phyloP scores from a whole-genome alignment of 2,329 filamentous ascomycete species.

The Penicillium frequentans region DNA sequence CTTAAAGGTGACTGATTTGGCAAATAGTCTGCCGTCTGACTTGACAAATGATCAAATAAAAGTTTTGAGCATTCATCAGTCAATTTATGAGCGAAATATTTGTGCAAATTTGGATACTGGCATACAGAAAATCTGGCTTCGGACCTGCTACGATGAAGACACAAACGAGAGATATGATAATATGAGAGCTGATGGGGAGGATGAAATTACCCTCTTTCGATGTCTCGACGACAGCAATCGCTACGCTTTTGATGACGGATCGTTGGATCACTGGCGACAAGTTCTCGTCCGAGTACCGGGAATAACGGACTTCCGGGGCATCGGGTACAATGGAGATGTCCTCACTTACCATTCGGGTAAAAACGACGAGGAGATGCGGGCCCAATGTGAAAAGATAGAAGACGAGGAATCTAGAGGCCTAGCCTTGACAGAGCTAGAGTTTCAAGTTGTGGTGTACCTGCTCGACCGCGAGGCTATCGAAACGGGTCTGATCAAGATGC shows the following conservation, averaged over 20 bases:
- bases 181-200: neutral
- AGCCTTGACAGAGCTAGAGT: slow-evolving; percentile 1
- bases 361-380: neutral
- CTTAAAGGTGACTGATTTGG: no score
- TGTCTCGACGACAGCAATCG: neutral
- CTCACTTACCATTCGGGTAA: neutral
- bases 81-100: neutral
- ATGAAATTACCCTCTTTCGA: neutral
- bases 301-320: neutral
- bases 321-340: neutral
- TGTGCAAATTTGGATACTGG: neutral
- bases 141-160: slow-evolving; percentile 1
- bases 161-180: neutral
- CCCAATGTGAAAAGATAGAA: slow-evolving; percentile 1
- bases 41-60: neutral
- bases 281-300: slow-evolving; percentile 1
- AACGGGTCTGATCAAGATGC: slow-evolving; percentile 1
- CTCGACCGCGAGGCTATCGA: neutral
- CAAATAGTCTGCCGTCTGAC: no score
- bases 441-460: slow-evolving; percentile 1
- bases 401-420: neutral
- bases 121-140: slow-evolving; percentile 1
- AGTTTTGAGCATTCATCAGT: neutral
- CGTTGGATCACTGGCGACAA: neutral
- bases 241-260: neutral